Conservation (phyloP, 225 moss, liverwort and hornwort species). For the Marchantia polymorpha region DNA sequence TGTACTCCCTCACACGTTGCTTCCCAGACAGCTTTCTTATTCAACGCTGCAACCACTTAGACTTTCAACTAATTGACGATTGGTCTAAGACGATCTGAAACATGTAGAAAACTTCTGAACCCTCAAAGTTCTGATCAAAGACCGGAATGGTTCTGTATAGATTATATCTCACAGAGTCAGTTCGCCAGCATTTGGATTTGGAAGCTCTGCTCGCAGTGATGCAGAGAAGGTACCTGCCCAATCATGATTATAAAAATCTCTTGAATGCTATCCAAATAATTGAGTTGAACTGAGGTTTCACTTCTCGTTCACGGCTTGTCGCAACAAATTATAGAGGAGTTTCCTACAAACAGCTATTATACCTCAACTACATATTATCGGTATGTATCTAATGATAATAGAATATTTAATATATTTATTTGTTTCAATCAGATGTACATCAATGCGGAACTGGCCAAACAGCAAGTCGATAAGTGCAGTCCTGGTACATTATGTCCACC, state of each 20-base stretch:
- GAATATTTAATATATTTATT: background rate
- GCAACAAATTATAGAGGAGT: background rate
- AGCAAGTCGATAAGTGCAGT: constrained; percentile 46
- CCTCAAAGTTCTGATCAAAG: background rate
- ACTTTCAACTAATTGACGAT: background rate
- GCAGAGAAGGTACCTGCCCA: constrained; percentile 33
- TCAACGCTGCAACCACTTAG: background rate
- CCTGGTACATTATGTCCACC: constrained; percentile 32
- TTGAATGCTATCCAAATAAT: background rate
- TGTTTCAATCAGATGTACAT: constrained; percentile 37
- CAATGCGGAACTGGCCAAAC: constrained; percentile 48
- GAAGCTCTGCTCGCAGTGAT: constrained; percentile 38
- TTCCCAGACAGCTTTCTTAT: background rate
- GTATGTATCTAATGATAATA: background rate
- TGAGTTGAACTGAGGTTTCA: background rate
- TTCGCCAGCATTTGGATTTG: constrained; percentile 47
- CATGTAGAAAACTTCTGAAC: no score
- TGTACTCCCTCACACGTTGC: background rate
- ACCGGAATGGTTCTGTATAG: constrained; percentile 13
- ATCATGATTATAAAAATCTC: background rate
- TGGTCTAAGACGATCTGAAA: no score
- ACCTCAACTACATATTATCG: background rate
- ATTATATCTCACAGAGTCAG: constrained; percentile 39
- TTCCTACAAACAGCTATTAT: background rate
- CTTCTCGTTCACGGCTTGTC: background rate